These are phyloP conservation scores for Colletotrichum limetticola DNA, from an alignment of 2,329 filamentous ascomycete species.

Conservation along the genomic window DNA sequence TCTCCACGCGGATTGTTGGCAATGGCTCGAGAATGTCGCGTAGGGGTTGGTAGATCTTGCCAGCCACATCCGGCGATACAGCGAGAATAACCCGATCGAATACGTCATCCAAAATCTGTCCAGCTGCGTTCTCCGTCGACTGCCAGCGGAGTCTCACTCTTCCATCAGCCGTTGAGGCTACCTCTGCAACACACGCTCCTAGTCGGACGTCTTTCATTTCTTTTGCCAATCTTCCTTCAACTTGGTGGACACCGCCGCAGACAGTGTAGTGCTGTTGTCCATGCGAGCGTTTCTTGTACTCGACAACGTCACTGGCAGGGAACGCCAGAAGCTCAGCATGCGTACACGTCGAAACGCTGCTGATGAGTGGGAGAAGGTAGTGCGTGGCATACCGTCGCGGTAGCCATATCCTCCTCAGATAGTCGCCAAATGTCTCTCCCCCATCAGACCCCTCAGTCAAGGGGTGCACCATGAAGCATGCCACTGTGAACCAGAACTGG, in stretches of 20 bases:
- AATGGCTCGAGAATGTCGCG: constrained; percentile 50
- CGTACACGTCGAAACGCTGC: constrained; percentile 64
- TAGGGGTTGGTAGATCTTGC: constrained; percentile 57
- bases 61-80: constrained; percentile 64
- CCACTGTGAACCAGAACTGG: constrained; percentile 64
- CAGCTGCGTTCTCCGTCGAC: constrained; percentile 6
- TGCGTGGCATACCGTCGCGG: constrained; percentile 57
- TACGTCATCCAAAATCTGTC: constrained; percentile 40
- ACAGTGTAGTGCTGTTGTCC: constrained; percentile 63
- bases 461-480: constrained; percentile 60
- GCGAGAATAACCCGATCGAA: constrained; percentile 66
- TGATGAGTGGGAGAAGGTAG: constrained; percentile 66
- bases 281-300: constrained; percentile 59
- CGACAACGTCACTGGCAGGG: constrained; percentile 62
- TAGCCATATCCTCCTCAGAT: constrained; percentile 60
- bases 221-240: constrained; percentile 56
- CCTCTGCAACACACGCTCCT: constrained; percentile 48
- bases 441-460: constrained; percentile 9
- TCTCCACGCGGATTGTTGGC: constrained; percentile 59
- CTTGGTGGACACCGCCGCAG: constrained; percentile 58
- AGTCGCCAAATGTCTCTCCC: constrained; percentile 59
- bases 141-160: constrained; percentile 49
- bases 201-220: constrained; percentile 54
- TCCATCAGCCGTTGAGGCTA: constrained; percentile 38
- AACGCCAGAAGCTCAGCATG: constrained; percentile 61